phyloP scores from a whole-genome alignment of 768 basidiomycete species.

The Auricularia auricula-judae region DNA sequence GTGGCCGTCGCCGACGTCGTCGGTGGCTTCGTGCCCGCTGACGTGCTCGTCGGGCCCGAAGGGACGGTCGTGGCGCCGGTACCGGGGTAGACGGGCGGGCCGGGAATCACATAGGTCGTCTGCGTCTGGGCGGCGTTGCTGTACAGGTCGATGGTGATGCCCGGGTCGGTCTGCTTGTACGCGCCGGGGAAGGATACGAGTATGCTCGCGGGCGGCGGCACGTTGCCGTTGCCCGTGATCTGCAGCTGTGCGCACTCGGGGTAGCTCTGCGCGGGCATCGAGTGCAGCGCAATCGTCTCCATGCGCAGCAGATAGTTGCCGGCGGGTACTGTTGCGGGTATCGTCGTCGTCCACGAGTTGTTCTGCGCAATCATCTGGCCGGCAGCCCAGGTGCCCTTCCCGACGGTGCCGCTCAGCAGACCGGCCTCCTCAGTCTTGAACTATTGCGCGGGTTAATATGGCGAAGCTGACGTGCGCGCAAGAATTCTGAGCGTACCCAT shows the following conservation, averaged over 20 bases:
- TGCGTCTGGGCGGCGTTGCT: constrained; percentile 18
- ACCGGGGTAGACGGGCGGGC: constrained; percentile 11
- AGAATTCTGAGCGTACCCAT: constrained; percentile 2
- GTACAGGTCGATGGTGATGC: constrained; percentile 29
- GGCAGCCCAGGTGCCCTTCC: constrained; percentile 7
- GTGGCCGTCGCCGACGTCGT: constrained; percentile 2
- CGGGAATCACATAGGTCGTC: constrained; percentile 32
- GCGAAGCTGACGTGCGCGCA: neutral
- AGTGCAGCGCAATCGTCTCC: constrained; percentile 11
- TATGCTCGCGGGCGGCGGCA: constrained; percentile 19
- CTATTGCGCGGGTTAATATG: constrained; percentile 9
- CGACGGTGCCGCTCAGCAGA: constrained; percentile 11
- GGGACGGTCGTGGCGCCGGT: neutral
- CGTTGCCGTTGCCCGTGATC: constrained; percentile 22
- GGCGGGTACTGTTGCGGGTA: constrained; percentile 6
- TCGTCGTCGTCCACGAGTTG: constrained; percentile 8
- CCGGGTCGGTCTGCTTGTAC: constrained; percentile 19
- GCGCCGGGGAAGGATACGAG: constrained; percentile 27
- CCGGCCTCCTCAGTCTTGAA: constrained; percentile 27
- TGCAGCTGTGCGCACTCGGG: constrained; percentile 25
- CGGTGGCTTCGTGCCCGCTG: neutral
- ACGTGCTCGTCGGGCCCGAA: neutral
- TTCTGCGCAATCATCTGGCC: constrained; percentile 10
- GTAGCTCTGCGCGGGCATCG: constrained; percentile 6
- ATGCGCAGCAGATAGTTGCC: constrained; percentile 10